These are phyloP conservation scores for Pseudocercospora musae DNA, from an alignment of 2,329 filamentous ascomycete genomes.

Conservation along the genomic window DNA sequence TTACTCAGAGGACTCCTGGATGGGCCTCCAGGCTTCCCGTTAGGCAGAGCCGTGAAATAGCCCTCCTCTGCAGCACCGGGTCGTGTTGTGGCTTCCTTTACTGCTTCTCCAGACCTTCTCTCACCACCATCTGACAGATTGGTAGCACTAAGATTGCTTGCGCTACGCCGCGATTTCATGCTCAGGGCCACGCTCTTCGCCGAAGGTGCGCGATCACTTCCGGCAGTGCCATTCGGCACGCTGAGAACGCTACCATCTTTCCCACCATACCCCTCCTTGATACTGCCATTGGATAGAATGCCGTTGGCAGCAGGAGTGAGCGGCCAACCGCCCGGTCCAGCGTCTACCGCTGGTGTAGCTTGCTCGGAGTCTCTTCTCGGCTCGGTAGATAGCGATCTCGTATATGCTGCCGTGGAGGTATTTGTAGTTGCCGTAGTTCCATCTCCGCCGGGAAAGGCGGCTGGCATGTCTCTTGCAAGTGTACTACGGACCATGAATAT, in stretches of 20 bases:
- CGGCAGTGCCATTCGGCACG: constrained; percentile 23
- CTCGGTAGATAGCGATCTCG: constrained; percentile 8
- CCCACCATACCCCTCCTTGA: constrained; percentile 36
- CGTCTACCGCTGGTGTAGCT: constrained; percentile 23
- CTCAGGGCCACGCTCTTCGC: constrained; percentile 38
- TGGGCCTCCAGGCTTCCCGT: constrained; percentile 37
- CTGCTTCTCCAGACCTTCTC: constrained; percentile 30
- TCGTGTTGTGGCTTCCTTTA: constrained; percentile 26
- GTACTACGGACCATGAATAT: constrained; percentile 43
- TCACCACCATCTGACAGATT: constrained; percentile 28
- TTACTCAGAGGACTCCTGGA: constrained; percentile 30
- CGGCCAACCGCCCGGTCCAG: constrained; percentile 29
- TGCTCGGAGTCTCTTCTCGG: constrained; percentile 12
- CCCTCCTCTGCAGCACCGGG: constrained; percentile 42
- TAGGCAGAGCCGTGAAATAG: constrained; percentile 43
- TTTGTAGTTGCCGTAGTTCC: constrained; percentile 32
- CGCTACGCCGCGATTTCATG: constrained; percentile 29
- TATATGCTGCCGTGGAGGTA: constrained; percentile 22
- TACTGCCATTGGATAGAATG: constrained; percentile 37
- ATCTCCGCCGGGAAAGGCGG: constrained; percentile 31
- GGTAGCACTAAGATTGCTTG: constrained; percentile 20
- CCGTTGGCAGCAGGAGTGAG: constrained; percentile 34
- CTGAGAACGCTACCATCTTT: constrained; percentile 30
- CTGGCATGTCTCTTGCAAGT: constrained; percentile 48
- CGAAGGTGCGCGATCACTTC: constrained; percentile 27